Evolutionary conservation across 1,284 basidiomycete species (phyloP).

Genomic region (Peniophora sp.): DNA sequence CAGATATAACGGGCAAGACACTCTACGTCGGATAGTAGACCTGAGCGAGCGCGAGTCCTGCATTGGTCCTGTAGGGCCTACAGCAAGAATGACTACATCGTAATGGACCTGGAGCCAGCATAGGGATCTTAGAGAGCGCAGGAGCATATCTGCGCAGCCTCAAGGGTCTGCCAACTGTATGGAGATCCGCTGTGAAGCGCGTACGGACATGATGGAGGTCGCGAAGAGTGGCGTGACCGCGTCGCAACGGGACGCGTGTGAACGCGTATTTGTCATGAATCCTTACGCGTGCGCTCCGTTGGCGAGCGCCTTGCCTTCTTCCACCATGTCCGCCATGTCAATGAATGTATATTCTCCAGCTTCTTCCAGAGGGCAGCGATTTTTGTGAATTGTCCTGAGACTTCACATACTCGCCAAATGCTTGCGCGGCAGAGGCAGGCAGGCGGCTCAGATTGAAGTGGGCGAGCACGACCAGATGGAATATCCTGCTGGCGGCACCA

Average conservation of each 20-base stretch:
- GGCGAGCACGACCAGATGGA: conserved; percentile 94
- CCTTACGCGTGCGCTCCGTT: neutral
- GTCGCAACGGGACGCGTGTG: no score
- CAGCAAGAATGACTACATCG: conserved; percentile 91
- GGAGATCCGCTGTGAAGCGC: neutral
- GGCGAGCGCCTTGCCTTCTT: neutral
- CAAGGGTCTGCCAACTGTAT: neutral
- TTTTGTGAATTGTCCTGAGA: conserved; percentile 91
- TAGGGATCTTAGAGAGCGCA: no score
- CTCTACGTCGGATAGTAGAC: conserved; percentile 84
- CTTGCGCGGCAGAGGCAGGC: conserved; percentile 94
- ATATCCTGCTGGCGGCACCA: conserved; percentile 10
- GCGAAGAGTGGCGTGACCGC: neutral
- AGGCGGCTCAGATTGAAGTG: conserved; percentile 83
- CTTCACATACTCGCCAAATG: no score
- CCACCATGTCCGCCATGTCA: conserved; percentile 19
- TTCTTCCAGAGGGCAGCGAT: conserved; percentile 83
- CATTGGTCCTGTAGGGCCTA: conserved; percentile 90
- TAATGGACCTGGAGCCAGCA: conserved; percentile 34
- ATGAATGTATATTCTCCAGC: conserved; percentile 86
- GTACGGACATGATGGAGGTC: neutral
- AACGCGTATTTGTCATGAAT: neutral
- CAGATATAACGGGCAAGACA: conserved; percentile 60
- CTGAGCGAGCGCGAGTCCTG: conserved; percentile 83
- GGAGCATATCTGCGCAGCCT: neutral